Evolutionary conservation across 805 yeast species (phyloP).

Genomic region (Scheffersomyces coipomensis): DNA sequence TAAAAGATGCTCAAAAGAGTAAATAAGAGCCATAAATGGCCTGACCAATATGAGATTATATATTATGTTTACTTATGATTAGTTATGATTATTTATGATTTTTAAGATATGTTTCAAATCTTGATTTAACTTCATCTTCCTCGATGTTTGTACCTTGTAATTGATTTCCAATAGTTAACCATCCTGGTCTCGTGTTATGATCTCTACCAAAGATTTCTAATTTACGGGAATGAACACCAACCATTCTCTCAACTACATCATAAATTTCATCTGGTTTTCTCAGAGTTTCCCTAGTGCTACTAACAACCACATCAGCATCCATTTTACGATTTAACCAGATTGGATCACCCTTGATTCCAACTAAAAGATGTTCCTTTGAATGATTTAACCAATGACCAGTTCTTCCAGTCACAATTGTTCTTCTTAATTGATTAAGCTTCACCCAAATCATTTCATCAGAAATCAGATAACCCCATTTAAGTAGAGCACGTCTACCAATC

Average conservation of each 20-base stretch:
- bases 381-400: constrained; percentile 98
- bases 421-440: constrained; percentile 79
- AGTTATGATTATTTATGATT: constrained; percentile 3
- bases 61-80: neutral
- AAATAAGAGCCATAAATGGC: neutral
- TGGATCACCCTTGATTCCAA: constrained; percentile 83
- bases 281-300: constrained; percentile 83
- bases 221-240: constrained; percentile 73
- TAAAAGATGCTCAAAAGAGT: constrained; percentile 4
- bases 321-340: constrained; percentile 63
- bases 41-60: neutral
- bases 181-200: constrained; percentile 83
- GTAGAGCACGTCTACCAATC: constrained; percentile 73
- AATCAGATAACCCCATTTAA: constrained; percentile 79
- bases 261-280: constrained; percentile 90
- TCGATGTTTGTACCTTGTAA: constrained; percentile 55
- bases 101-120: constrained; percentile 27
- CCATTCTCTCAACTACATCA: constrained; percentile 80
- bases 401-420: constrained; percentile 92
- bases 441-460: constrained; percentile 87
- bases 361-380: constrained; percentile 84
- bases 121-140: constrained; percentile 55
- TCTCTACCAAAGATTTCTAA: constrained; percentile 87
- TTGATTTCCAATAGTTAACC: constrained; percentile 88
- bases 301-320: constrained; percentile 76